Evolutionary conservation across 768 basidiomycete genomes (phyloP).

Genomic region (Pleurotus citrinopileatus): DNA sequence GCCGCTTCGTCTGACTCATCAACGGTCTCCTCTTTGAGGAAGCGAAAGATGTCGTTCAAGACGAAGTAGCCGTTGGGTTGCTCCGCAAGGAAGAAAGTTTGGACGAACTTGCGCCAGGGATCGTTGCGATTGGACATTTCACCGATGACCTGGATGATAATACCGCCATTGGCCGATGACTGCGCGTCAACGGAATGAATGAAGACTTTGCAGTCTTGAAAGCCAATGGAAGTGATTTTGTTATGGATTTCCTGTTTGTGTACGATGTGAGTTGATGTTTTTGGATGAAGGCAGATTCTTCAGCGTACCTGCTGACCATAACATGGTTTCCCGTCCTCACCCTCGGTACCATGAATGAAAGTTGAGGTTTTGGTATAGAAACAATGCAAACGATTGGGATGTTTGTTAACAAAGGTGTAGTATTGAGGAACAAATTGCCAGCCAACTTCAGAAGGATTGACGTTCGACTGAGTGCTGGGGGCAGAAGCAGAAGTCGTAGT

Average conservation of each 20-base stretch:
- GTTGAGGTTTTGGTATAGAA: constrained; percentile 99
- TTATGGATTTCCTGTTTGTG: constrained; percentile 87
- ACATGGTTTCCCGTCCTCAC: constrained; percentile 88
- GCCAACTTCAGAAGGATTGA: constrained; percentile 92
- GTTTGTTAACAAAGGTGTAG: constrained; percentile 98
- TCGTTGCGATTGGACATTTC: constrained; percentile 95
- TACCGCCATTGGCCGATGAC: constrained; percentile 90
- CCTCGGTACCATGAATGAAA: constrained; percentile 96
- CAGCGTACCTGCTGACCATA: constrained; percentile 85
- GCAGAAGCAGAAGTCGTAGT: constrained; percentile 31
- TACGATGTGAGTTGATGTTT: constrained; percentile 1
- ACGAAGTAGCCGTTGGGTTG: constrained; percentile 99
- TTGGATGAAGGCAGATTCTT: neutral
- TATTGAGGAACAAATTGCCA: constrained; percentile 99
- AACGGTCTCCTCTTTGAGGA: constrained; percentile 92
- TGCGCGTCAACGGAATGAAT: constrained; percentile 99
- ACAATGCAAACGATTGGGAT: constrained; percentile 94
- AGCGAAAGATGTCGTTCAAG: constrained; percentile 99
- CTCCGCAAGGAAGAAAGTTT: constrained; percentile 99
- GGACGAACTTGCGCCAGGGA: constrained; percentile 97
- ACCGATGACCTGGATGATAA: constrained; percentile 99
- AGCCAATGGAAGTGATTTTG: constrained; percentile 91
- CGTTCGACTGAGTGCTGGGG: constrained; percentile 50
- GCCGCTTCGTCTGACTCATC: constrained; percentile 52
- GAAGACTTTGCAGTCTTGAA: constrained; percentile 97